Evolutionary conservation across 345 rosid species (phyloP), one percentile per base, ranked within the genome.

Genomic region (Hirschfeldia incana): DNA sequence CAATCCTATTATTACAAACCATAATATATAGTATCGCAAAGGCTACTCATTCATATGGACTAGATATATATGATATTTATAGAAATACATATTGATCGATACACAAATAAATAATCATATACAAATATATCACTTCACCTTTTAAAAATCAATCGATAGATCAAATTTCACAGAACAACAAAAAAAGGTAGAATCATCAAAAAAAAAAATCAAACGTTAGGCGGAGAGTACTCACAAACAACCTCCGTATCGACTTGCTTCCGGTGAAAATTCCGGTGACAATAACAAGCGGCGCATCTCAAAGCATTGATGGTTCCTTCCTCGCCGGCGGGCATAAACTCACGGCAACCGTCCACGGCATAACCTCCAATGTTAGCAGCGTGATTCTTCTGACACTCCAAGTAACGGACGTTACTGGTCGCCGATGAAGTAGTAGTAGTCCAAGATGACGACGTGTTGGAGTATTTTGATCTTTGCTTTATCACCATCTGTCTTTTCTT

Each of bases 331-430:
- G 91, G 87, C 92, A 89, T 85, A 88, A 91, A 91, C 80, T 91
- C 96, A 53, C 93, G 85, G 85, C 96, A 91, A 8, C 96, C 96
- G 32, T 91, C 96, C 0, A 91, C 89, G 9, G 93, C 92, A 36
- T 89, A 89, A 39, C 96, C 93, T 67, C 96, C 96, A n/a, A 87
- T 88, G 73, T 86, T 85, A 2, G 91, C 88, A 12, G 96, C 92
- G 53, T 91, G 96, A 78, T 91, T 91, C 89, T 86, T 89, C 69
- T 87, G 90, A 65, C 96, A 91, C 88, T 91, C 96, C 1, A 80
- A 82, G 30, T 90, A 88, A 37, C 88, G 80, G 46, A 77, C 80
- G 59, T 58, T 81, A 16, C 78, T 75, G 10, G 68, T 66, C 66
- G 69, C 60, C 1, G 89, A 76, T 0, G 92, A 86, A 29, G 32